These are phyloP conservation scores for Coemansia sp. DNA, from an alignment of 192 early-diverging fungal genomes.

Conservation along the genomic window DNA sequence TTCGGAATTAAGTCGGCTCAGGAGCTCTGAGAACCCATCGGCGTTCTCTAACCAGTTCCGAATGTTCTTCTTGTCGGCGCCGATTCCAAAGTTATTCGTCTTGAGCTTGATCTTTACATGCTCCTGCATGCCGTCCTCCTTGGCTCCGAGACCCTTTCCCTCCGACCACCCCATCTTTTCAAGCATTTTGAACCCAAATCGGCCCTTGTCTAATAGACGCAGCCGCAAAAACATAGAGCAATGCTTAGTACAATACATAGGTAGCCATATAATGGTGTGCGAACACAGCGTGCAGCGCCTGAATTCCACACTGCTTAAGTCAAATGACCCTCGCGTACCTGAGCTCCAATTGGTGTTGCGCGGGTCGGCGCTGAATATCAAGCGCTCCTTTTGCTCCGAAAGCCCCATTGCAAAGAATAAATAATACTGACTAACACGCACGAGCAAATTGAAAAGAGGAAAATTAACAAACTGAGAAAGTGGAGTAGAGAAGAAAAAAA, in stretches of 20 bases:
- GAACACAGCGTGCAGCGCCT: no score
- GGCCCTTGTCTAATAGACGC: conserved; percentile 61
- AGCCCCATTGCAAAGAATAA: conserved; percentile 28
- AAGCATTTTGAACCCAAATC: conserved; percentile 88
- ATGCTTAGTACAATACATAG: no score
- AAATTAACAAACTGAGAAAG: neutral
- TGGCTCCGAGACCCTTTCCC: conserved; percentile 86
- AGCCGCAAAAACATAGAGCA: no score
- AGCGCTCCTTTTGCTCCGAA: conserved; percentile 35
- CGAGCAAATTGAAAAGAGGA: neutral
- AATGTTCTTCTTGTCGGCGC: conserved; percentile 76
- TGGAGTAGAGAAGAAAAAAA: neutral
- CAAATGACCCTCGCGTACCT: conserved; percentile 59
- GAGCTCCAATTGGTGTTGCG: conserved; percentile 87
- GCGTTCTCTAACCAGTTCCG: conserved; percentile 97
- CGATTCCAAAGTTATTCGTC: conserved; percentile 83
- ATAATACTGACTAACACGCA: neutral
- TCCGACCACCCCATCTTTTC: conserved; percentile 95
- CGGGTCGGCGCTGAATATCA: conserved; percentile 72
- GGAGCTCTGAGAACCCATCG: conserved; percentile 74
- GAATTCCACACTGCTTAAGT: no score
- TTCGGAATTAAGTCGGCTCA: conserved; percentile 73
- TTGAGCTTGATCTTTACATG: conserved; percentile 87
- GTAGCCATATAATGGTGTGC: no score
- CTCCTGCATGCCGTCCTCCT: conserved; percentile 77